Conservation (phyloP, 2,329 filamentous ascomycete species). For the Aureobasidium sp. region DNA sequence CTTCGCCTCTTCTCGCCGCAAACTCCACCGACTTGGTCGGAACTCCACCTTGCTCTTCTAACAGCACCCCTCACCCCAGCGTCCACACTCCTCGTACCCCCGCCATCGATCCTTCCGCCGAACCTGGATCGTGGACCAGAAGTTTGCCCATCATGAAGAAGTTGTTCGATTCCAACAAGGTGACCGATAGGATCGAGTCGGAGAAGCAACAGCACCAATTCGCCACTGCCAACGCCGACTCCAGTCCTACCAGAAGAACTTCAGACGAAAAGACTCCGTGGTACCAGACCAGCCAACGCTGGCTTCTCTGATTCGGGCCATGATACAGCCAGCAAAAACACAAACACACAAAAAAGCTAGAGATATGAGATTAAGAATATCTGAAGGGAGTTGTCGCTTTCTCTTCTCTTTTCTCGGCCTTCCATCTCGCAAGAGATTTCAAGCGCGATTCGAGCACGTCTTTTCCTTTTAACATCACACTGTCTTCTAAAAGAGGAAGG, state of each 20-base stretch:
- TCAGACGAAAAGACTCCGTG: slow-evolving; percentile 2
- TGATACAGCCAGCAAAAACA: background rate
- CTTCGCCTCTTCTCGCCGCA: background rate
- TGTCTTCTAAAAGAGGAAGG: background rate
- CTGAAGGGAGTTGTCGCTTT: background rate
- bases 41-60: background rate
- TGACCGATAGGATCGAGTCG: background rate
- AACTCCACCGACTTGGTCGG: background rate
- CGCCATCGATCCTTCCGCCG: background rate
- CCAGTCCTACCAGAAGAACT: background rate
- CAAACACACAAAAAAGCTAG: background rate
- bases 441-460: background rate
- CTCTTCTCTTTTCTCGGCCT: background rate
- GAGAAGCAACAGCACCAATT: background rate
- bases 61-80: background rate
- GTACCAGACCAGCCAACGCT: slow-evolving; percentile 6
- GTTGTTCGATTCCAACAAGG: background rate
- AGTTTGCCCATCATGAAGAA: background rate
- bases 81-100: background rate
- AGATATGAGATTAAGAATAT: background rate
- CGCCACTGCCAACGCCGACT: background rate
- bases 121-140: background rate
- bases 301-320: background rate
- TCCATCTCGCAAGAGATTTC: background rate
- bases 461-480: background rate